Evolutionary conservation across 192 early-diverging fungal genomes (phyloP), one percentile per base, ranked within the genome.

Genomic region (Pilaira anomala): DNA sequence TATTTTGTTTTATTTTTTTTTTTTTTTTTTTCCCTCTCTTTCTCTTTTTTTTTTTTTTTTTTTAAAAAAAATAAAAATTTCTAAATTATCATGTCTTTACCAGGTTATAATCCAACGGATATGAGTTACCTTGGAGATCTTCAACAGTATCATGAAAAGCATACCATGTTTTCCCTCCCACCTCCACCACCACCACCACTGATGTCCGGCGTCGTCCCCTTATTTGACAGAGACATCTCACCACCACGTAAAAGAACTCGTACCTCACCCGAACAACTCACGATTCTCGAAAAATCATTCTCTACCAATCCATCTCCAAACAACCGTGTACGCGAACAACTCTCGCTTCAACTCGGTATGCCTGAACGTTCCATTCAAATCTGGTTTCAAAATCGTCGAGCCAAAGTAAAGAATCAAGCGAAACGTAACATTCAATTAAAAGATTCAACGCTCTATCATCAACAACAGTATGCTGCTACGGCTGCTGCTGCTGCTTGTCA

Each of bases 351-450:
- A 53, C 72, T 91, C 14, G 81, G 83, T 55, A 88, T 92, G 87
- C 79, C 84, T 3, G 77, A 82, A 52, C 80, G 90, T 18, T 80
- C 87, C 77, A 86, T 92, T 66, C 90, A 92, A 66, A 88, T 92
- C 39, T 92, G 90, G 90, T 92, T 92, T 67, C 90, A 92, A 67
- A 92, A 92, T 76, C 72, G 87, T 46, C 71, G 90, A 11, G 89
- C 89, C 9, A 92, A 92, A 60, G 78, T 88, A 18, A 91, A 91
- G 75, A 81, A 82, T 51, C 80, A 80, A 57, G 71, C 65, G 8
- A 73, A 73, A 51, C 51, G 71, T 19, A 39, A 33, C 9, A 33
- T 22, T 12, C 56, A 58, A 42, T 41, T 58, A 21, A 40, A 58
- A 42, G 56, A 58, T 25, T 62, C 71, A 7, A 51, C 54, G 16